Conservation (phyloP, 768 basidiomycete genomes). For the Rhodotorula sphaerocarpa region DNA sequence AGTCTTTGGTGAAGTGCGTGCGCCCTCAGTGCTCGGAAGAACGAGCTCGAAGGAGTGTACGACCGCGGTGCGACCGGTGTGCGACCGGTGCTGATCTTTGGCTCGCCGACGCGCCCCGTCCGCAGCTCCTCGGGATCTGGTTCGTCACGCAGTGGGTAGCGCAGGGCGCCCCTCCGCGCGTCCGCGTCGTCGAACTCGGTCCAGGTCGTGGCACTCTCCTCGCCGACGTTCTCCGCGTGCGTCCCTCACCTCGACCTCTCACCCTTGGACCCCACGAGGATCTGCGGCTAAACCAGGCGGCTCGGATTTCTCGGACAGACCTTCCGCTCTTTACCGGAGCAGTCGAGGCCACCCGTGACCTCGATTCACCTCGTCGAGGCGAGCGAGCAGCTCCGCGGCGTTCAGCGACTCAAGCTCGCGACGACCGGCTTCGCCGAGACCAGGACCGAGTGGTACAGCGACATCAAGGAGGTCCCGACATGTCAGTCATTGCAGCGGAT, state of each 20-base stretch:
- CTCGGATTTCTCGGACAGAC: constrained; percentile 37
- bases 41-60: too few relatives aligned
- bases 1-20: constrained; percentile 83
- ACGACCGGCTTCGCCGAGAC: constrained; percentile 26
- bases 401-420: constrained; percentile 28
- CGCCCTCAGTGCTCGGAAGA: not conserved
- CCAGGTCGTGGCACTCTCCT: constrained; percentile 89
- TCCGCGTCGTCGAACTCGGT: constrained; percentile 81
- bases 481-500: constrained; percentile 28
- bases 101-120: not conserved
- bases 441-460: constrained; percentile 61
- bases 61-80: too few relatives aligned
- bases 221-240: constrained; percentile 75
- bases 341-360: constrained; percentile 18
- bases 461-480: constrained; percentile 53
- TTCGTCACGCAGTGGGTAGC: constrained; percentile 64
- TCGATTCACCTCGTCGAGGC: constrained; percentile 39
- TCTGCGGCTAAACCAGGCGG: too few relatives aligned
- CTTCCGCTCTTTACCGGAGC: constrained; percentile 47
- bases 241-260: constrained; percentile 34
- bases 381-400: constrained; percentile 25
- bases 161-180: constrained; percentile 48
- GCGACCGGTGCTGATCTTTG: fast-evolving
- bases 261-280: not conserved
- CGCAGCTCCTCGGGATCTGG: constrained; percentile 80